Evolutionary conservation across 345 rosid genomes (phyloP), one percentile per base, ranked within the genome.

Genomic region (Garcia nutans): DNA sequence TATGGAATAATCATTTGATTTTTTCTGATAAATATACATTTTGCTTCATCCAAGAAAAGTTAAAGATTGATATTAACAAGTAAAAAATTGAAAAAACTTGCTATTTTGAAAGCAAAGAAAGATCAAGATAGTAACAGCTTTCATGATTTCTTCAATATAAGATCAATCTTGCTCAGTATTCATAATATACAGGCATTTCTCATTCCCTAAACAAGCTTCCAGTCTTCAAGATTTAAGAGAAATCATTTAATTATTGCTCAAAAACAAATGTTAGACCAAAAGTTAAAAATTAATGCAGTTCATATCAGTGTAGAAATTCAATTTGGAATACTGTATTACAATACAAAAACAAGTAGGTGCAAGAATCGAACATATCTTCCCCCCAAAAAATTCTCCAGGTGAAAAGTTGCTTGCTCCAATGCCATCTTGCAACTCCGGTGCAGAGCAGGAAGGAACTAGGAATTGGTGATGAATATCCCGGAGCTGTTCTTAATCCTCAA

Each of bases 301-400:
- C 62, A 17, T 47, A 16, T 74, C 28, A 66, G 64, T 41, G 37
- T 37, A 8, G 15, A 52, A 37, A 17, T 49, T 23, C 71, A 68
- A 23, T 41, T 28, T 10, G 7, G 17, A 62, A 61, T 50, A 52
- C 52, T 54, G 63, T 65, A 64, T 33, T 64, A 74, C 76, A 63
- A 19, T 37, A 54, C 17, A 41, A 72, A 62, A 62, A 61, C 42
- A 31, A 55, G 52, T 56, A 63, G 12, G 58, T 19, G 19, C 58
- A 47, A 73, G 44, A 41, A 65, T 15, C 50, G 24, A 65, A 74
- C 64, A 65, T 54, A 45, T 47, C 24, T 56, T 19, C 77, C 70
- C 64, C 65, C 63, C 8, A 44, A 73, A 9, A 71, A 28, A 65
- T 33, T 64, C 50, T 58, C 1, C 55, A 45, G 22, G 2, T 8